phyloP scores from a whole-genome alignment of 1,284 basidiomycete species.

The Xerocomus minutiporus region DNA sequence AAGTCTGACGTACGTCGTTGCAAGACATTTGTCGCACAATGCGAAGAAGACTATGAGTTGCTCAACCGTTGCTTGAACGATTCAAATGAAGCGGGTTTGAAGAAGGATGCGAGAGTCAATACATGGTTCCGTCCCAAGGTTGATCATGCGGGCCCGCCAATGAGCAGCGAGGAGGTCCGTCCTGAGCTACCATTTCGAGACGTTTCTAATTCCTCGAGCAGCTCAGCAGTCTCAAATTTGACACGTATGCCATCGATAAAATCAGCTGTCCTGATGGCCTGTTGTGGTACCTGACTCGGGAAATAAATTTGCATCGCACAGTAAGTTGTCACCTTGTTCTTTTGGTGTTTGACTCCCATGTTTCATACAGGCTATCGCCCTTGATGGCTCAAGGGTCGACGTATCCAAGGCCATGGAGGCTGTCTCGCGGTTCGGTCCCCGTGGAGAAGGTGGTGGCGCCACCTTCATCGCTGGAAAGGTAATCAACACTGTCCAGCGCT shows the following conservation, averaged over 20 bases:
- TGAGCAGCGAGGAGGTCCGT: conserved; percentile 55
- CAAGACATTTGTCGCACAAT: conserved; percentile 85
- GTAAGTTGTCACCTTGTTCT: conserved; percentile 41
- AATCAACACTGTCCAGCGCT: conserved; percentile 62
- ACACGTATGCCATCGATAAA: conserved; percentile 80
- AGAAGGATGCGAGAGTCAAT: conserved; percentile 49
- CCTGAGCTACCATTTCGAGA: not conserved
- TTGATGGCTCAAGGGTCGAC: conserved; percentile 47
- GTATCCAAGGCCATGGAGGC: conserved; percentile 54
- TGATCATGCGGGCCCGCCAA: conserved; percentile 44
- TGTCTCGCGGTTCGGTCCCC: conserved; percentile 41
- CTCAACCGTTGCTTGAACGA: conserved; percentile 69
- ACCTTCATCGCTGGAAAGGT: conserved; percentile 62
- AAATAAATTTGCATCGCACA: conserved; percentile 63
- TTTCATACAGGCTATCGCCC: conserved; percentile 57
- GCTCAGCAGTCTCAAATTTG: conserved; percentile 67
- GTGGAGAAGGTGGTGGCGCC: conserved; percentile 40
- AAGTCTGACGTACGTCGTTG: conserved; percentile 1
- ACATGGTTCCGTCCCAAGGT: conserved; percentile 57
- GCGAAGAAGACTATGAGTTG: conserved; percentile 75
- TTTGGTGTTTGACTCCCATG: not conserved
- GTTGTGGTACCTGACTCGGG: conserved; percentile 56
- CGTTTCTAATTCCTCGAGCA: conserved; percentile 30
- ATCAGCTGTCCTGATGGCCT: conserved; percentile 65
- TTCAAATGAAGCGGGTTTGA: conserved; percentile 47